phyloP scores from a whole-genome alignment of 371 early-diverging fungal genomes.

The Rhizopus arrhizus region DNA sequence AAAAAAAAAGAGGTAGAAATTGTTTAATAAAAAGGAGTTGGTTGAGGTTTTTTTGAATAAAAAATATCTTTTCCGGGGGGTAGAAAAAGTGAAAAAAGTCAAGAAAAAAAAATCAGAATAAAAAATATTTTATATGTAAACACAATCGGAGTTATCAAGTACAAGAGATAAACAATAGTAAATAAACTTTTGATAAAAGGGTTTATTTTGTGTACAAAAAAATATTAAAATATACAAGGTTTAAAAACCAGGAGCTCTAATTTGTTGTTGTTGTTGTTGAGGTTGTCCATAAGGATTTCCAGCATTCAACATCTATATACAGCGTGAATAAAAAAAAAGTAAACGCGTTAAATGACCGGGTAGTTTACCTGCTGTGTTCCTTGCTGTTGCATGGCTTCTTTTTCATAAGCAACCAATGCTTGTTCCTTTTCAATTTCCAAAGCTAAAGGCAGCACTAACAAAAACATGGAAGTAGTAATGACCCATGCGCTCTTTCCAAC shows the following conservation, averaged over 20 bases:
- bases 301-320: slow-evolving; percentile 36
- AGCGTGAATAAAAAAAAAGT: background rate
- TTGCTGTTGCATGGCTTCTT: slow-evolving; percentile 69
- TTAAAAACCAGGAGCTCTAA: slow-evolving; percentile 34
- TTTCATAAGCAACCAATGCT: slow-evolving; percentile 77
- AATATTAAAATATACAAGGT: background rate
- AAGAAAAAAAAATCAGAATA: too few relatives aligned
- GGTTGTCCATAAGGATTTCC: slow-evolving; percentile 32
- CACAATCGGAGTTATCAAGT: too few relatives aligned
- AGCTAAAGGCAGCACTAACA: slow-evolving; percentile 74
- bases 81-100: too few relatives aligned
- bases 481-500: slow-evolving; percentile 81
- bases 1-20: slow-evolving; percentile 2
- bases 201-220: background rate
- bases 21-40: slow-evolving; percentile 8
- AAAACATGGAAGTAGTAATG: slow-evolving; percentile 76
- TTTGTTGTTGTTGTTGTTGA: slow-evolving; percentile 27
- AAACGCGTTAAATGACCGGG: background rate
- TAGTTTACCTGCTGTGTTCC: slow-evolving; percentile 55
- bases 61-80: background rate
- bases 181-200: background rate
- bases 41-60: background rate
- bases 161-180: background rate
- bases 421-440: slow-evolving; percentile 77
- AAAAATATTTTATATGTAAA: too few relatives aligned